Conservation (phyloP, 2,329 filamentous ascomycete genomes). For the Cordyceps fumosorosea region DNA sequence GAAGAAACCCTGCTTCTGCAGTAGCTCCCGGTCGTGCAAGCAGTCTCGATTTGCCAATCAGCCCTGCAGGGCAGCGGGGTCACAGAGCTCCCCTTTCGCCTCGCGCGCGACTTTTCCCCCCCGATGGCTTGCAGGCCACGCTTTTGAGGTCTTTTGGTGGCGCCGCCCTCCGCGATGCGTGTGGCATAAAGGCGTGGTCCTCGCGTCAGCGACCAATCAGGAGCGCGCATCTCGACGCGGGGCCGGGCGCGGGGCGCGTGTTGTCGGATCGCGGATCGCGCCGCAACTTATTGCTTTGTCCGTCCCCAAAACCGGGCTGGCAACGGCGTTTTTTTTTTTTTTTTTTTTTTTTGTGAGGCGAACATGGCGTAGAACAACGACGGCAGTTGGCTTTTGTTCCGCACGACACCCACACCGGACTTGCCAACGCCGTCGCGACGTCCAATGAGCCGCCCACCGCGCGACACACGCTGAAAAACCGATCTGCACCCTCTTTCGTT, state of each 20-base stretch:
- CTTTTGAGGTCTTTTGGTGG: not conserved
- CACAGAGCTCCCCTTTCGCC: too few relatives aligned
- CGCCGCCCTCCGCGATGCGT: not conserved
- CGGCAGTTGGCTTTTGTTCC: conserved; percentile 6
- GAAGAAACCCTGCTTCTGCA: not conserved
- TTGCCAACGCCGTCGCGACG: not conserved
- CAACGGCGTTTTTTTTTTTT: too few relatives aligned
- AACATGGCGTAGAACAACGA: too few relatives aligned
- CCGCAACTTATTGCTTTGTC: not conserved
- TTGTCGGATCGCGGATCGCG: conserved; percentile 4
- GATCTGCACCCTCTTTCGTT: not conserved
- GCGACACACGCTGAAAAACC: not conserved
- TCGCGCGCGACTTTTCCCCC: not conserved
- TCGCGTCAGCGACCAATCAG: conserved; percentile 6
- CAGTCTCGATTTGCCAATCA: conserved; percentile 4
- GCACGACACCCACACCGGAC: not conserved
- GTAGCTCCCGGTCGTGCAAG: not conserved
- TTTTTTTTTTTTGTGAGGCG: not conserved
- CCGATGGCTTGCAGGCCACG: not conserved
- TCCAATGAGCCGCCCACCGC: not conserved
- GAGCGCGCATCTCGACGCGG: conserved; percentile 6
- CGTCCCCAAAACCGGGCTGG: not conserved
- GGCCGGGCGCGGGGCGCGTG: not conserved
- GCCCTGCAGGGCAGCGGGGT: not conserved
- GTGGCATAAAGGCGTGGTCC: not conserved